Evolutionary conservation across 2,329 filamentous ascomycete genomes (phyloP), one percentile per base, ranked within the genome.

Genomic region (Phaeoacremonium minimum): DNA sequence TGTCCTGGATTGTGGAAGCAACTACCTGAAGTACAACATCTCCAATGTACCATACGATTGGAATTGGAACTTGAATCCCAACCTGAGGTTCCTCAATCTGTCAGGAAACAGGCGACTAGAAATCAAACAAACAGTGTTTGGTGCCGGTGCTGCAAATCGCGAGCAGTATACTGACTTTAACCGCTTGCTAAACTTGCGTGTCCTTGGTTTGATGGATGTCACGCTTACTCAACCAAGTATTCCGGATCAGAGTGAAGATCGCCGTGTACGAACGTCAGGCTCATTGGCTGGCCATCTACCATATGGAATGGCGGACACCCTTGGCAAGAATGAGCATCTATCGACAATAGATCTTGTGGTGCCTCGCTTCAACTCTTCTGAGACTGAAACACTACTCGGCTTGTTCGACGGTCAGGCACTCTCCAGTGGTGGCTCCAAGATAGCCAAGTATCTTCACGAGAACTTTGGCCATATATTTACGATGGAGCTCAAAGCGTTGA

Each of bases 41-140:
- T 93, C 89, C 18, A 98, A 98, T 54, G 95, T 95, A 73, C 93
- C 91, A 0, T 98, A 98, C 56, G 93, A 98, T 57, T 98, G 93
- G 93, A 98, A 98, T 53, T 98, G 93, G 93, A 97, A 97, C 55
- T 87, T 93, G 73, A 98, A 98, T 53, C 87, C 86, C 33, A 94
- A 96, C 51, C 67, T 98, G 46, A 85, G 90, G 45, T 98, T 94
- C 55, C 81, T 98, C 44, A 98, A 97, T 54, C 72, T 98, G 53
- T 97, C 91, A 1, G 93, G 93, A 35, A 98, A 98, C 66, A 96
- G 95, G 61, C 82, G 91, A 34, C 66, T 98, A 20, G 93, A 98
- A 61, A 97, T 98, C 66, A 85, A 85, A 54, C 74, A 77, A 48
- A 78, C 77, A 17, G 68, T 74, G 7, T 77, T 77, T 32, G 71